Evolutionary conservation across 768 basidiomycete species (phyloP).

Genomic region (Strobilomyces confusus): DNA sequence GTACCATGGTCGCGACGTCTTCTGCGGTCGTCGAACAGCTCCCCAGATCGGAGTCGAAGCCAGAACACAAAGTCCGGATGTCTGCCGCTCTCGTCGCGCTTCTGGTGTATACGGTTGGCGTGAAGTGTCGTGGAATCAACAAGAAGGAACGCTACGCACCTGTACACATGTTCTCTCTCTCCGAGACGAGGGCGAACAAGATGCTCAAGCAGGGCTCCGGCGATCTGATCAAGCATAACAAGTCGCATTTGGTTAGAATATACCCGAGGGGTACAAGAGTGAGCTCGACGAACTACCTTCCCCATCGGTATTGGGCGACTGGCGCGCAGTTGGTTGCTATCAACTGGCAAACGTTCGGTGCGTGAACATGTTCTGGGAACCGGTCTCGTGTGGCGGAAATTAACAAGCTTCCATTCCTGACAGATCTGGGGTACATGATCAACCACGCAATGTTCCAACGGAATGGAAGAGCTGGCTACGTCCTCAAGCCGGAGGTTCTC

Average conservation of each 20-base stretch:
- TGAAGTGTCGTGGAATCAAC: slow-evolving; percentile 90
- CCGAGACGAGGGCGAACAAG: slow-evolving; percentile 76
- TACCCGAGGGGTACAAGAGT: slow-evolving; percentile 86
- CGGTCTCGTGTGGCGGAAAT: neutral
- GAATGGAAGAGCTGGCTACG: slow-evolving; percentile 84
- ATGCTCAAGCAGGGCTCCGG: slow-evolving; percentile 62
- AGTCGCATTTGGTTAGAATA: slow-evolving; percentile 74
- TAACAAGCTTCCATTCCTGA: neutral
- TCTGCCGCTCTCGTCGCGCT: slow-evolving; percentile 68
- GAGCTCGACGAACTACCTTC: slow-evolving; percentile 82
- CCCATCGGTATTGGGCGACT: slow-evolving; percentile 84
- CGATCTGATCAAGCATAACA: slow-evolving; percentile 83
- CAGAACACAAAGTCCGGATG: slow-evolving; percentile 55
- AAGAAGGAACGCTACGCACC: slow-evolving; percentile 81
- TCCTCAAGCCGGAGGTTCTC: slow-evolving; percentile 82
- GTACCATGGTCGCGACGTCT: slow-evolving; percentile 6
- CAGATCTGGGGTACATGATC: slow-evolving; percentile 87
- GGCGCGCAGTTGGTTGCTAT: slow-evolving; percentile 90
- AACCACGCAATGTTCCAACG: slow-evolving; percentile 95
- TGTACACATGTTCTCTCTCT: slow-evolving; percentile 90
- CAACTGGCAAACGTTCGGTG: slow-evolving; percentile 97
- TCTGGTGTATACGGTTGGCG: slow-evolving; percentile 92
- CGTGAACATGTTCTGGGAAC: slow-evolving; percentile 21
- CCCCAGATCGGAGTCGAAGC: slow-evolving; percentile 11
- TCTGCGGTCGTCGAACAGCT: slow-evolving; percentile 16